These are phyloP conservation scores for Salix viminalis DNA, from an alignment of 345 rosid species.

Conservation along the genomic window DNA sequence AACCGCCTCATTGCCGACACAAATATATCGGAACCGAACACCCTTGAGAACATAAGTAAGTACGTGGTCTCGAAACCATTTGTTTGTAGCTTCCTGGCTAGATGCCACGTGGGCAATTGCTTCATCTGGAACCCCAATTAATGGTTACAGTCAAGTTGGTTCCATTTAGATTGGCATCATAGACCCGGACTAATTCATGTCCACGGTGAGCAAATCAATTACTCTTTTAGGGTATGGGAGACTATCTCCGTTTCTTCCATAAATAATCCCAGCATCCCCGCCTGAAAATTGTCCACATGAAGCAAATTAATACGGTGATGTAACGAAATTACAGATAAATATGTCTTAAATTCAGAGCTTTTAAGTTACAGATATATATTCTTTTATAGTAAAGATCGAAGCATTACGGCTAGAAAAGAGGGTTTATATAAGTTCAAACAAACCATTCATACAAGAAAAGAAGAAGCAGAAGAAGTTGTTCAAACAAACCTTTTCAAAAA, in stretches of 20 bases:
- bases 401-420: not conserved
- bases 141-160: constrained; percentile 14
- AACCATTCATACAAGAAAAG: not conserved
- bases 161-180: constrained; percentile 17
- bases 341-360: not conserved
- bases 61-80: constrained; percentile 24
- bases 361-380: not conserved
- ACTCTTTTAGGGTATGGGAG: constrained; percentile 22
- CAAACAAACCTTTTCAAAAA: not conserved
- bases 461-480: no score
- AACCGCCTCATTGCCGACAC: constrained; percentile 18
- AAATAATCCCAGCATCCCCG: constrained; percentile 18
- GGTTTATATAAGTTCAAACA: not conserved
- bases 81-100: constrained; percentile 20
- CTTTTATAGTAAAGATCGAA: not conserved
- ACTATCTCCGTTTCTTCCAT: constrained; percentile 19
- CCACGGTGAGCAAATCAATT: constrained; percentile 7
- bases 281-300: constrained; percentile 1
- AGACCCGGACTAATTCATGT: not conserved
- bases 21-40: constrained; percentile 20
- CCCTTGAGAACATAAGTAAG: constrained; percentile 12
- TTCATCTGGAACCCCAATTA: constrained; percentile 18
- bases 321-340: no score
- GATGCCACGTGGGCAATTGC: constrained; percentile 19
- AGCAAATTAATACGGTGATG: not conserved